Conservation (phyloP, 1,139 yeast genomes). For the Pichia sp. region DNA sequence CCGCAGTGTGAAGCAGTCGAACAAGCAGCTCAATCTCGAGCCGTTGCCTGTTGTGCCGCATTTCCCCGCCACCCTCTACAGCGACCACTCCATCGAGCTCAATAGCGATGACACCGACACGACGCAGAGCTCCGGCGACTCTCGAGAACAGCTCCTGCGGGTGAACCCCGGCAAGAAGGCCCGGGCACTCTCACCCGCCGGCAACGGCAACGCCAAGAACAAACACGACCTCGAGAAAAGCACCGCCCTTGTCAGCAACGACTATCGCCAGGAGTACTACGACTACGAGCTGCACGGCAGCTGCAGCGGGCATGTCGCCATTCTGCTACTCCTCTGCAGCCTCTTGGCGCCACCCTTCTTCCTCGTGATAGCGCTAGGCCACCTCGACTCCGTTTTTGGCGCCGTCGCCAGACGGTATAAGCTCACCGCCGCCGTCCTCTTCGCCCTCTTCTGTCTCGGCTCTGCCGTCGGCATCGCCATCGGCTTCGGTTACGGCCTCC, state of each 20-base stretch:
- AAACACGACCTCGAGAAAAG: not conserved
- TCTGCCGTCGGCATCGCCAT: conserved; percentile 25
- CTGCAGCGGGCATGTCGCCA: conserved; percentile 17
- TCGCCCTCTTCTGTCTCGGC: conserved; percentile 18
- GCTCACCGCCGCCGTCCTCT: conserved; percentile 20
- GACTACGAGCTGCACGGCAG: not conserved
- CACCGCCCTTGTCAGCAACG: not conserved
- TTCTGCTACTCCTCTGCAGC: conserved; percentile 20
- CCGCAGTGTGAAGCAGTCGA: not conserved
- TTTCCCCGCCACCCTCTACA: not conserved
- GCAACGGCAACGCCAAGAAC: not conserved
- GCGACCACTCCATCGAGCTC: not conserved
- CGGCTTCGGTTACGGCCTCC: conserved; percentile 25
- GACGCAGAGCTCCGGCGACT: not conserved
- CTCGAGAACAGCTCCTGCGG: not conserved
- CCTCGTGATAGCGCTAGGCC: conserved; percentile 27
- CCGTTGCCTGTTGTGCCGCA: not conserved
- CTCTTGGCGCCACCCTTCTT: conserved; percentile 30
- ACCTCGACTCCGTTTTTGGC: conserved; percentile 27
- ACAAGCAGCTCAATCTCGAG: not conserved
- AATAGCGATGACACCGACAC: not conserved
- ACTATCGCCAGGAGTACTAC: not conserved
- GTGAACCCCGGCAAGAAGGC: too few relatives aligned
- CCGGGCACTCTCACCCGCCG: not conserved
- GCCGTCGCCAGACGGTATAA: conserved; percentile 21